Conservation (phyloP, 148 eudicot genomes). For the Vaccinium darrowii region DNA sequence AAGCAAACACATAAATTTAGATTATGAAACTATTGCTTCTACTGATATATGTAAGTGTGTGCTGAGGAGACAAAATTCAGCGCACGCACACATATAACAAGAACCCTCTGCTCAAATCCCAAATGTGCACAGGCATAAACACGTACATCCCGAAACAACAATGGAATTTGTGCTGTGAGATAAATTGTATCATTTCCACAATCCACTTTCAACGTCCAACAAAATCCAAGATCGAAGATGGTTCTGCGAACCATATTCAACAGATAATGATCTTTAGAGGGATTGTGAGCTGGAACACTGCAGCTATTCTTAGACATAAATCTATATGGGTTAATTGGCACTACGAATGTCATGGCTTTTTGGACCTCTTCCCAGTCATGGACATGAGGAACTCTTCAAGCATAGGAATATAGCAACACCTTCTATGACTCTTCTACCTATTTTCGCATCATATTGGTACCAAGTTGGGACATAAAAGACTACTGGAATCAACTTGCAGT, state of each 20-base stretch:
- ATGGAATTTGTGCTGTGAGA: neutral
- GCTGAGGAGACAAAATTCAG: neutral
- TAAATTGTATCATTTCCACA: neutral
- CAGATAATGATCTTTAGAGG: neutral
- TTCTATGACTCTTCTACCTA: neutral
- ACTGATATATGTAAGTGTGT: neutral
- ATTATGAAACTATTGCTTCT: neutral
- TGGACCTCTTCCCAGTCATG: neutral
- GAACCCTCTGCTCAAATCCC: neutral
- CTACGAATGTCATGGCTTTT: neutral
- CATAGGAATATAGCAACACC: neutral
- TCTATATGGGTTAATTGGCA: neutral
- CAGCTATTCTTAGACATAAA: neutral
- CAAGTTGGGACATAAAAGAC: neutral
- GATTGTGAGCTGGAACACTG: neutral
- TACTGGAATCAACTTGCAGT: neutral
- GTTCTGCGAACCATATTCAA: no score
- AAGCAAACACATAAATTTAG: neutral
- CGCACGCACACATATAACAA: neutral
- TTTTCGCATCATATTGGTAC: neutral
- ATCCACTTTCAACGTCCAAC: neutral
- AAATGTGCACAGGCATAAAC: neutral
- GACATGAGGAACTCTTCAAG: neutral
- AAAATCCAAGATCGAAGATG: neutral
- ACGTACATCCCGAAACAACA: neutral